phyloP scores from a whole-genome alignment of 805 yeast species.

The Starmera amethionina region DNA sequence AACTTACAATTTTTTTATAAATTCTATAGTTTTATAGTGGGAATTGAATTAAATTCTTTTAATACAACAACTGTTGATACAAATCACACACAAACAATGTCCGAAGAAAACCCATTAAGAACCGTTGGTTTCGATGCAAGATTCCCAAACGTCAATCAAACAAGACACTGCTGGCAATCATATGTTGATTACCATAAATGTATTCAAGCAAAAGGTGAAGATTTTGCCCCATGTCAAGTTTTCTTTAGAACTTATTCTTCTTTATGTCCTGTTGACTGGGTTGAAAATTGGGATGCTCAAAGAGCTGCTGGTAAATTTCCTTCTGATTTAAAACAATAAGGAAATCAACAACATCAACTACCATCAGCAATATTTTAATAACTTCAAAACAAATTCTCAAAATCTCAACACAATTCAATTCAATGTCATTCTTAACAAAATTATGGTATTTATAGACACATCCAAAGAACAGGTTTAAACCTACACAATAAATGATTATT shows the following conservation, averaged over 20 bases:
- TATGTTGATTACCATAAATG: constrained; percentile 98
- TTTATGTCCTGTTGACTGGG: constrained; percentile 78
- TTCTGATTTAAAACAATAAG: constrained; percentile 27
- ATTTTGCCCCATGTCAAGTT: constrained; percentile 93
- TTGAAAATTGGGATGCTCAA: constrained; percentile 83
- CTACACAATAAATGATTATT: too few species aligned
- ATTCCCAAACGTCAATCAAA: constrained; percentile 96
- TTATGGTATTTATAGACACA: too few species aligned
- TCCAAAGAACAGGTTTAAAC: too few species aligned
- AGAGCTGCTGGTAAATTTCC: constrained; percentile 55
- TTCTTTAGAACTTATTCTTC: constrained; percentile 87
- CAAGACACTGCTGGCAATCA: constrained; percentile 97
- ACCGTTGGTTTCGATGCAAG: constrained; percentile 82
- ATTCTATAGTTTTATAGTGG: too few species aligned
- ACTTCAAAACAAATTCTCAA: too few species aligned
- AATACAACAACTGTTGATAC: too few species aligned
- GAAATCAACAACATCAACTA: too few species aligned
- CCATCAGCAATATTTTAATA: too few species aligned
- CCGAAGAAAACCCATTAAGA: constrained; percentile 34
- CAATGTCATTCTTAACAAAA: too few species aligned
- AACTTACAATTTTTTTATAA: too few species aligned
- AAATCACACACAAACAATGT: constrained; percentile 8
- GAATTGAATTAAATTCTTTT: too few species aligned
- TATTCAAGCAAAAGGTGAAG: constrained; percentile 94
- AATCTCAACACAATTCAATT: too few species aligned